phyloP scores from a whole-genome alignment of 495 filamentous ascomycete genomes.

The Melanomma pulvis-pyrius region DNA sequence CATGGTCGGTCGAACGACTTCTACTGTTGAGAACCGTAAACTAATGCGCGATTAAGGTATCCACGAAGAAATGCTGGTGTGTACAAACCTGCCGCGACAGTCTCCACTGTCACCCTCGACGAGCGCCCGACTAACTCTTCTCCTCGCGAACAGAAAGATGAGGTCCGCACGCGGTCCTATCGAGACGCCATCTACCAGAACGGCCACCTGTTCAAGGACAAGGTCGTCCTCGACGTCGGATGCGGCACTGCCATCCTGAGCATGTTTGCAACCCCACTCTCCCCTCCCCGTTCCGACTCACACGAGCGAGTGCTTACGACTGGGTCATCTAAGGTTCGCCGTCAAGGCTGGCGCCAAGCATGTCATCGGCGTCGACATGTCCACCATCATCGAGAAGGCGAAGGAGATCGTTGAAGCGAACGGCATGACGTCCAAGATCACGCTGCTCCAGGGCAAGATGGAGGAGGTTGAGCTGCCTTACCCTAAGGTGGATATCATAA shows the following conservation, averaged over 20 bases:
- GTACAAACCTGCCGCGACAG: conserved; percentile 46
- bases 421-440: conserved; percentile 80
- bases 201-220: conserved; percentile 94
- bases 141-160: conserved; percentile 75
- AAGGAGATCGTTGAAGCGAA: conserved; percentile 87
- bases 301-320: conserved; percentile 9
- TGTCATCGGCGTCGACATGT: conserved; percentile 96
- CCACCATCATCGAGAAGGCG: conserved; percentile 94
- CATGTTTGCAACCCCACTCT: conserved; percentile 61
- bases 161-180: conserved; percentile 93
- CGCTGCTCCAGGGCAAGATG: conserved; percentile 91
- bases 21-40: conserved; percentile 32
- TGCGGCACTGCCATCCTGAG: conserved; percentile 90
- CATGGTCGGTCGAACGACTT: conserved; percentile 66
- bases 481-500: conserved; percentile 93
- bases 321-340: conserved; percentile 76
- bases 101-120: conserved; percentile 8
- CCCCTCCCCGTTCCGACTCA: background rate
- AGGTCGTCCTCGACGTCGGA: conserved; percentile 95
- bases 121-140: conserved; percentile 32
- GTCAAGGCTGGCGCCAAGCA: conserved; percentile 89
- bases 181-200: conserved; percentile 97
- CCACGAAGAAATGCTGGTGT: conserved; percentile 96
- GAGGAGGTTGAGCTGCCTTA: conserved; percentile 92
- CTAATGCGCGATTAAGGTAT: conserved; percentile 63